Evolutionary conservation across 768 basidiomycete genomes (phyloP), one percentile per base, ranked within the genome.

Genomic region (Gyrodon lividus): DNA sequence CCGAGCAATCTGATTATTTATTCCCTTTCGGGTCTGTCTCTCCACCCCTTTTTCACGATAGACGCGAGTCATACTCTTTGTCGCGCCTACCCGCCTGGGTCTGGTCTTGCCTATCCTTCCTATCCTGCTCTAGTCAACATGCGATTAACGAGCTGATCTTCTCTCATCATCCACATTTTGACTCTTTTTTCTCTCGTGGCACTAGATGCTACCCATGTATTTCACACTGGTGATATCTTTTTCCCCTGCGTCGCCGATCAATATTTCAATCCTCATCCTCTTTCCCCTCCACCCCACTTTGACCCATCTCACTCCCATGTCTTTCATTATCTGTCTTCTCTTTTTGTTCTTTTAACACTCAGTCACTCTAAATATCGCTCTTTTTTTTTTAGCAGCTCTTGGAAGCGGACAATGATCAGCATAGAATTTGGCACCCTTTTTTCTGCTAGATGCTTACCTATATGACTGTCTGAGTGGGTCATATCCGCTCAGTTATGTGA

Each of bases 181-280:
- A n/a, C 17, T 46, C 38, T 28, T 42, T 26, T 16, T 34, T 28
- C 39, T 23, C 16, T 37, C 54, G 45, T 35, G 50, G 41, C 57
- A 48, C 47, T 37, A 22, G 43, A 16, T 45, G 34, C 35, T 52
- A 51, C 41, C 47, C 40, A 51, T 65, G 64, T 67, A 65, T 40
- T 44, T 39, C 46, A 56, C 63, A 49, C 52, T 51, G 45, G 19
- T 43, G 46, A 45, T 43, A 44, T 28, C 10, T 26, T 26, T 17
- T 17, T 10, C 8, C 14, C 5, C 3, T n/a, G 10, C 14, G 23
- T 23, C n/a, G 6, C 20, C 17, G n/a, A n/a, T n/a, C n/a, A n/a
- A n/a, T n/a, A n/a, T n/a, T n/a, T n/a, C n/a, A n/a, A 33, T 17
- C 4, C n/a, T 19, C 31, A 23, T 23, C 7, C 22, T 14, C 35